These are phyloP conservation scores for Globisporangium middletonii DNA, from an alignment of 352 stramenopile genomes.

Conservation along the genomic window DNA sequence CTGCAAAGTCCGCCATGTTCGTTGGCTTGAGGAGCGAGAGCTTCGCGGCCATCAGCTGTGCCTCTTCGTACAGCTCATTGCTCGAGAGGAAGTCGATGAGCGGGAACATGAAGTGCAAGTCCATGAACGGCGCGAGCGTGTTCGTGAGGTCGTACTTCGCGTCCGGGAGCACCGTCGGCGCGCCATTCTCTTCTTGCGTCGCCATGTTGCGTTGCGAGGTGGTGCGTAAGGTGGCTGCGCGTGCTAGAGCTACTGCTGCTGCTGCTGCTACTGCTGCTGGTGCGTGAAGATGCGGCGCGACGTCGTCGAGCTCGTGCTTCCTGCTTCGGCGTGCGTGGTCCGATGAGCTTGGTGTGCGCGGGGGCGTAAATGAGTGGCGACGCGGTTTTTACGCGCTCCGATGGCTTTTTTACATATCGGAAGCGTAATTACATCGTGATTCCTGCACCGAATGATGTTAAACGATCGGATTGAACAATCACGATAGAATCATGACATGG, in stretches of 20 bases:
- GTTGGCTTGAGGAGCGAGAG: constrained; percentile 91
- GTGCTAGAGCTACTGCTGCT: background rate
- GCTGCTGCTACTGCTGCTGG: constrained; percentile 5
- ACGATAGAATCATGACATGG: too few relatives aligned
- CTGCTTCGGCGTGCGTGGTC: constrained; percentile 9
- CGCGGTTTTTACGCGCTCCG: constrained; percentile 13
- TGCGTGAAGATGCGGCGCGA: background rate
- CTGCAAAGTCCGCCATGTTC: constrained; percentile 96
- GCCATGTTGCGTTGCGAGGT: constrained; percentile 19
- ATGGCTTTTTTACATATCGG: constrained; percentile 14
- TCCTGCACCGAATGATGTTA: too few relatives aligned
- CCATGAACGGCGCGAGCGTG: constrained; percentile 92
- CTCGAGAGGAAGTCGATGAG: constrained; percentile 93
- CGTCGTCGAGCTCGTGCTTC: background rate
- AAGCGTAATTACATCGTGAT: constrained; percentile 19
- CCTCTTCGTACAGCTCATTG: constrained; percentile 90
- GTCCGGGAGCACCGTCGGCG: constrained; percentile 39
- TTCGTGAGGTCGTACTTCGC: constrained; percentile 93
- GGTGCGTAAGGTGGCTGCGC: background rate
- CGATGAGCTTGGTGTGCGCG: constrained; percentile 3
- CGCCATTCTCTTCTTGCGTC: constrained; percentile 36
- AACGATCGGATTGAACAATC: background rate
- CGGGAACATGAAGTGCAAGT: constrained; percentile 97
- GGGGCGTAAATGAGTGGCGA: constrained; percentile 37
- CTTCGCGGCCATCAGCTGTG: constrained; percentile 86